Evolutionary conservation across 2,329 filamentous ascomycete species (phyloP).

Genomic region (Neofusicoccum cordaticola): DNA sequence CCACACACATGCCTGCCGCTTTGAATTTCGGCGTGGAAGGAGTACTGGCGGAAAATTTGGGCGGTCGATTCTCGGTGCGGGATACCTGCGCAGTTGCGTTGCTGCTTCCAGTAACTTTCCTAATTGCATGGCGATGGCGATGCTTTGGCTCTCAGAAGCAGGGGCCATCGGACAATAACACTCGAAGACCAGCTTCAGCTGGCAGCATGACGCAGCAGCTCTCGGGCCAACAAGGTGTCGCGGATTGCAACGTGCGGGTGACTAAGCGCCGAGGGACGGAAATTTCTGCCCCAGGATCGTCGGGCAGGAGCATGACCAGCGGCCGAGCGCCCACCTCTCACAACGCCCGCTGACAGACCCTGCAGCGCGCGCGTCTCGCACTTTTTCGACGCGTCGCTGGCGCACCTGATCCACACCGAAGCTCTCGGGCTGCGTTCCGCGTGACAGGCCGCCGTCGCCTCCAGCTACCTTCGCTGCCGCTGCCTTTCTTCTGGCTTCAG

Average conservation of each 20-base stretch:
- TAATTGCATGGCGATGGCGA: conserved; percentile 9
- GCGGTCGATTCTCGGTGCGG: not conserved
- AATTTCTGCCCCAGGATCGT: conserved; percentile 7
- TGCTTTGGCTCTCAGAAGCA: not conserved
- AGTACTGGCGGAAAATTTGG: conserved; percentile 11
- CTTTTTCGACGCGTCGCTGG: conserved; percentile 9
- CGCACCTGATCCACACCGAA: conserved; percentile 2
- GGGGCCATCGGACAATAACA: not conserved
- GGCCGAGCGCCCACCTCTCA: not conserved
- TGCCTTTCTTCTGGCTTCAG: not conserved
- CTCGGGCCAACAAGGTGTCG: conserved; percentile 9
- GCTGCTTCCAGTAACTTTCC: not conserved
- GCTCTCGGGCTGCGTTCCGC: conserved; percentile 1
- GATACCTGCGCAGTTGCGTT: not conserved
- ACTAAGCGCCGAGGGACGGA: conserved; percentile 3
- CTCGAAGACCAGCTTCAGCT: not conserved
- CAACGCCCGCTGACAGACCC: not conserved
- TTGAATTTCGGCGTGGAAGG: conserved; percentile 4
- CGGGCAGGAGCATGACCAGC: not conserved
- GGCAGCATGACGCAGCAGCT: not conserved
- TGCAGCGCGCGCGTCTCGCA: conserved; percentile 13
- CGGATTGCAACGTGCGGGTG: not conserved
- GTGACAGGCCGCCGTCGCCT: not conserved
- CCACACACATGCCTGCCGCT: not conserved
- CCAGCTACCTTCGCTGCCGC: not conserved